Conservation (phyloP, 1,284 basidiomycete genomes). For the Cutaneotrichosporon sp. region DNA sequence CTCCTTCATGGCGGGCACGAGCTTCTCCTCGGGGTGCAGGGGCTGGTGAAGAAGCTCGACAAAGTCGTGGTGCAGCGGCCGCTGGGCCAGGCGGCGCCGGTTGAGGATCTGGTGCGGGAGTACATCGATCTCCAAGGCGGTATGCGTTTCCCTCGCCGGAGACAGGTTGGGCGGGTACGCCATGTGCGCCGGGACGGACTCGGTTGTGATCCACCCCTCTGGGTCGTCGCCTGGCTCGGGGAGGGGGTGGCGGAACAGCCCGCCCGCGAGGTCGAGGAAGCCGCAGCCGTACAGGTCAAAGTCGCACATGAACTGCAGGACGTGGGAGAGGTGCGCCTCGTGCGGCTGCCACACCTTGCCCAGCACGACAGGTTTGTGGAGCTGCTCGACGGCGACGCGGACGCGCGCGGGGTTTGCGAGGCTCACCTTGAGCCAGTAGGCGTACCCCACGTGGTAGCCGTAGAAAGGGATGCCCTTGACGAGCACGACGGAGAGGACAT, state of each 20-base stretch:
- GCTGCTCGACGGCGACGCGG: conserved; percentile 69
- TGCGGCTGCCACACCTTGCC: conserved; percentile 73
- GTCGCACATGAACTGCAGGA: conserved; percentile 93
- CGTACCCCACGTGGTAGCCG: conserved; percentile 86
- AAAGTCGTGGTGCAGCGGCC: conserved; percentile 74
- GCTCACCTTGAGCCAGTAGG: conserved; percentile 86
- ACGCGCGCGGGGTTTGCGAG: conserved; percentile 71
- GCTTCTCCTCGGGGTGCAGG: conserved; percentile 64
- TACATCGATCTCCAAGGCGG: conserved; percentile 79
- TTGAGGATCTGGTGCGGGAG: conserved; percentile 83
- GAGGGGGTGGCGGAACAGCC: conserved; percentile 57
- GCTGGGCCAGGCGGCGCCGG: conserved; percentile 65
- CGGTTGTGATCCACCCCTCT: conserved; percentile 26
- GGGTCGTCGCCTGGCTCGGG: conserved; percentile 50
- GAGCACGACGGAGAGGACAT: conserved; percentile 67
- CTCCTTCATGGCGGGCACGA: conserved; percentile 85
- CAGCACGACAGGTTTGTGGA: conserved; percentile 80
- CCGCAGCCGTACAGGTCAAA: conserved; percentile 95
- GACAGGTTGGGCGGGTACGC: conserved; percentile 51
- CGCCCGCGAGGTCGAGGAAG: conserved; percentile 67
- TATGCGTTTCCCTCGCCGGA: conserved; percentile 68
- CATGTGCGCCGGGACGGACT: conserved; percentile 40
- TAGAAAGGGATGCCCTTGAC: conserved; percentile 97
- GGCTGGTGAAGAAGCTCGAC: conserved; percentile 61
- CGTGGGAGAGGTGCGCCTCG: conserved; percentile 87